Evolutionary conservation across 176 grass and related monocot species (phyloP).

Genomic region (Eragrostis curvula): DNA sequence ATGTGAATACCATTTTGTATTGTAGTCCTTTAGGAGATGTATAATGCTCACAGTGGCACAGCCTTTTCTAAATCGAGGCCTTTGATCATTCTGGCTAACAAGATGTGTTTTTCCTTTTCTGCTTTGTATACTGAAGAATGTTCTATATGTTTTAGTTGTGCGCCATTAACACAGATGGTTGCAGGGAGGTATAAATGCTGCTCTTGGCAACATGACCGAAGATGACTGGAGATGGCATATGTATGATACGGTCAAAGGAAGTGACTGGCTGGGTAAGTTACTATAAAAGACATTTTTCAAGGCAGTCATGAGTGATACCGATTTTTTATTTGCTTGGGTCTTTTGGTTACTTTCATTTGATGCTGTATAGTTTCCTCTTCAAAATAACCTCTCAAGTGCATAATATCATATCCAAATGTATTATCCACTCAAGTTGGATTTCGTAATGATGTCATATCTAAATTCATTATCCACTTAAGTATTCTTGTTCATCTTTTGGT

Average conservation of each 20-base stretch:
- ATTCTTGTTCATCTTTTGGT: background rate
- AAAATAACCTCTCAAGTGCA: no score
- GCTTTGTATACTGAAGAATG: background rate
- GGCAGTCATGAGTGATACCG: background rate
- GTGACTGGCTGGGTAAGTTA: constrained; percentile 86
- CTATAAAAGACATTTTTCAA: background rate
- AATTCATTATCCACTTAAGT: background rate
- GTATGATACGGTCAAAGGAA: constrained; percentile 98
- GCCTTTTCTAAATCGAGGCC: no score
- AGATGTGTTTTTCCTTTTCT: background rate
- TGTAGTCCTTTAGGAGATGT: no score
- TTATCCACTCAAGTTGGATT: background rate
- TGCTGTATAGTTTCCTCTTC: background rate
- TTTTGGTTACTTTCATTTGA: background rate
- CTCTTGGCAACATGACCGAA: constrained; percentile 93
- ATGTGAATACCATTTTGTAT: no score
- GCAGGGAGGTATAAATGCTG: constrained; percentile 94
- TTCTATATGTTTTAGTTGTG: no score
- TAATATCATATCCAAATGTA: no score
- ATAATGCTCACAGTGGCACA: no score
- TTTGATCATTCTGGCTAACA: no score
- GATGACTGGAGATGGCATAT: constrained; percentile 99
- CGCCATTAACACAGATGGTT: background rate
- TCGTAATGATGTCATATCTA: background rate
- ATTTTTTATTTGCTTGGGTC: background rate